Conservation (phyloP, 768 basidiomycete species). For the Mycena belliarum region DNA sequence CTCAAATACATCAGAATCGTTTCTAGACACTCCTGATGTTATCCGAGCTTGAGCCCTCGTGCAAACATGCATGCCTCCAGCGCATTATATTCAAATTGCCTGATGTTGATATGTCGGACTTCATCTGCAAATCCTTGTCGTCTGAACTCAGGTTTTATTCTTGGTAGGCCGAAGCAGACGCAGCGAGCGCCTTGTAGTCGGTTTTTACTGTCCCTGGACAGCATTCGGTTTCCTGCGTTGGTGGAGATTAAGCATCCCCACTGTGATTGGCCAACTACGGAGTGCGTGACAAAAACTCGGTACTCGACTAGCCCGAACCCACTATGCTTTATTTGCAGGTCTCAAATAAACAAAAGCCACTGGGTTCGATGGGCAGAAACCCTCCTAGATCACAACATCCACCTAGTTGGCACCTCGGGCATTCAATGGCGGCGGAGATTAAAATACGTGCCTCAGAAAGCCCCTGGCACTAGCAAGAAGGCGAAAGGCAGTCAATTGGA, state of each 20-base stretch:
- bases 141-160: not conserved
- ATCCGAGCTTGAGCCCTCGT: too few species aligned
- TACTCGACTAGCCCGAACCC: too few species aligned
- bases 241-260: not conserved
- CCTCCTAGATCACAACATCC: not conserved
- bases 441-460: not conserved
- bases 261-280: not conserved
- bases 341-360: not conserved
- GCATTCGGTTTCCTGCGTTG: not conserved
- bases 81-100: too few species aligned
- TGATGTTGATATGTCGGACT: too few species aligned
- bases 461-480: too few species aligned
- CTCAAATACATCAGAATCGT: not conserved
- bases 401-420: not conserved
- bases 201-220: not conserved
- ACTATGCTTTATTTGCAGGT: not conserved
- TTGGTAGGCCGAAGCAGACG: not conserved
- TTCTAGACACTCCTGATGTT: too few species aligned
- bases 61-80: too few species aligned
- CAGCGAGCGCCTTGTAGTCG: not conserved
- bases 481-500: too few species aligned
- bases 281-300: not conserved
- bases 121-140: too few species aligned
- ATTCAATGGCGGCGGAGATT: slow-evolving; percentile 1
- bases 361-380: slow-evolving; percentile 2